phyloP scores from a whole-genome alignment of 371 early-diverging fungal genomes.

The Mortierella sp. region DNA sequence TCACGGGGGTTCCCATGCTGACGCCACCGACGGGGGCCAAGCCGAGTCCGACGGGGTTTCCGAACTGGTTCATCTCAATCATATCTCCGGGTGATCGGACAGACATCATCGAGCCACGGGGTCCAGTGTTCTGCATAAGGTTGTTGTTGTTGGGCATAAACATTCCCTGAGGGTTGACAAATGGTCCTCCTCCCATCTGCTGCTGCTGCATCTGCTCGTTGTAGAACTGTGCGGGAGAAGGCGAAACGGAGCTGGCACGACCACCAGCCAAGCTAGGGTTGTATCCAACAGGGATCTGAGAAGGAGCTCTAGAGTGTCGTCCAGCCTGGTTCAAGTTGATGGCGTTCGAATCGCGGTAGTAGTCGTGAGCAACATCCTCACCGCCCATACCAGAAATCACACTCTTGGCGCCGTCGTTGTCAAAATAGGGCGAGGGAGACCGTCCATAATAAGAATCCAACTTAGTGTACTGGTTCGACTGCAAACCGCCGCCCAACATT shows the following conservation, averaged over 20 bases:
- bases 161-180: slow-evolving; percentile 41
- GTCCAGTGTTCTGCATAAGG: slow-evolving; percentile 3
- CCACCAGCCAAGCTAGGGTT: slow-evolving; percentile 35
- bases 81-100: slow-evolving; percentile 14
- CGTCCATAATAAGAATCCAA: slow-evolving; percentile 40
- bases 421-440: slow-evolving; percentile 30
- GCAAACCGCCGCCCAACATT: slow-evolving; percentile 37
- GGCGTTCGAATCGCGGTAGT: slow-evolving; percentile 53
- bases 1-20: slow-evolving; percentile 21
- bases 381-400: slow-evolving; percentile 43
- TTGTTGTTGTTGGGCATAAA: slow-evolving; percentile 30
- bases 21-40: slow-evolving; percentile 17
- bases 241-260: slow-evolving; percentile 22
- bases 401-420: slow-evolving; percentile 35
- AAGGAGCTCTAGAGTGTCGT: slow-evolving; percentile 32
- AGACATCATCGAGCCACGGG: slow-evolving; percentile 25
- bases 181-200: slow-evolving; percentile 20
- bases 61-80: slow-evolving; percentile 49
- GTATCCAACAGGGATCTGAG: slow-evolving; percentile 25
- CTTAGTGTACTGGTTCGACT: slow-evolving; percentile 47
- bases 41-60: slow-evolving; percentile 32
- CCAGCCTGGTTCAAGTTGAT: slow-evolving; percentile 32
- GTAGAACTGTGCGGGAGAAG: slow-evolving; percentile 16
- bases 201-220: slow-evolving; percentile 14
- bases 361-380: slow-evolving; percentile 41